A percentile compares a stretch with the other conserved stretches of the same genome.
These are phyloP conservation scores for Dipodascopsis tothii DNA, from an alignment of 805 yeast species.

Conservation along the genomic window DNA sequence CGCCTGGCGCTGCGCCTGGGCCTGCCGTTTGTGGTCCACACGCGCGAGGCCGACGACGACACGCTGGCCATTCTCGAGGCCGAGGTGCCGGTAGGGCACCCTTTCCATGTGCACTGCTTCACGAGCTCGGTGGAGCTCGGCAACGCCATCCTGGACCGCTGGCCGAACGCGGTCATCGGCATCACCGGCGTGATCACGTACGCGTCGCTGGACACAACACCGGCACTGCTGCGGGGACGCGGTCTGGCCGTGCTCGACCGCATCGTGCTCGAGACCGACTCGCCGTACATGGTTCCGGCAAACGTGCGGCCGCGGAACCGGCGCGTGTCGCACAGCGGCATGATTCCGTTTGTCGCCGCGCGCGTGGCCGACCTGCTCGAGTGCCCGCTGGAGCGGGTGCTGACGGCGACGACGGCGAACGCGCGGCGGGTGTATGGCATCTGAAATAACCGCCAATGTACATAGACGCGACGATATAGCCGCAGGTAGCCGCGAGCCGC, in stretches of 20 bases:
- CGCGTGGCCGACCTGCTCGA: constrained; percentile 13
- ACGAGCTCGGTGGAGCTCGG: constrained; percentile 17
- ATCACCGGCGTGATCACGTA: constrained; percentile 20
- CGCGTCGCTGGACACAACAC: constrained; percentile 12
- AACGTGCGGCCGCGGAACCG: background rate
- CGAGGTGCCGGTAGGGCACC: constrained; percentile 8
- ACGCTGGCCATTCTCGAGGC: constrained; percentile 8
- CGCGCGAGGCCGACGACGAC: constrained; percentile 18
- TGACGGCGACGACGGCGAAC: constrained; percentile 9
- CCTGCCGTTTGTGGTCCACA: constrained; percentile 16
- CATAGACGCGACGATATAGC: no score
- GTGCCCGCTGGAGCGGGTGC: constrained; percentile 5
- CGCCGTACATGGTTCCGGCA: constrained; percentile 17
- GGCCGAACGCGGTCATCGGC: constrained; percentile 18
- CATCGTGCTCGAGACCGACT: constrained; percentile 16
- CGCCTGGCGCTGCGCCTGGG: constrained; percentile 4
- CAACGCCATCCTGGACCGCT: constrained; percentile 4
- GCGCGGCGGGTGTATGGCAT: constrained; percentile 11
- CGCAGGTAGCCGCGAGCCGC: no score
- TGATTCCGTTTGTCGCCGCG: constrained; percentile 16
- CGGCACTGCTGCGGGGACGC: constrained; percentile 7
- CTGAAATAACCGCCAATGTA: background rate
- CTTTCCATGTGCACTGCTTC: constrained; percentile 17
- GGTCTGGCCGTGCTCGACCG: constrained; percentile 7
- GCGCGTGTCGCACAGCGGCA: constrained; percentile 17